Conservation (phyloP, 23 red algal species). For the Gracilaria vermiculophylla region DNA sequence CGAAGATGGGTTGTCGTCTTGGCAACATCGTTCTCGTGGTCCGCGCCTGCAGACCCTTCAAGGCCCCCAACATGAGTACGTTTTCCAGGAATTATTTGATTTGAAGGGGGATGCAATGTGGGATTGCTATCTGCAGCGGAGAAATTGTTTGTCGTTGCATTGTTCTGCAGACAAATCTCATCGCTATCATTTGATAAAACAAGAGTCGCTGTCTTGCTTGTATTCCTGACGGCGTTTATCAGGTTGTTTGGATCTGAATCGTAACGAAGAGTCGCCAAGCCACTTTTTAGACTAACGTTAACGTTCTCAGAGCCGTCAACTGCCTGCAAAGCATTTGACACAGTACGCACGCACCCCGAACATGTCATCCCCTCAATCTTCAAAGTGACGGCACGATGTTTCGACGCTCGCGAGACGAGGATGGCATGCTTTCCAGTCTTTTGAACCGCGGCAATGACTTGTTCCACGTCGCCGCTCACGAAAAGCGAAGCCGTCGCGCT, state of each 20-base stretch:
- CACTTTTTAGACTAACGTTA: conserved; percentile 37
- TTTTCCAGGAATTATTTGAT: not conserved
- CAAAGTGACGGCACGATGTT: conserved; percentile 11
- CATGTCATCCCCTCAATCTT: conserved; percentile 64
- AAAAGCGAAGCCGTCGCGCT: not conserved
- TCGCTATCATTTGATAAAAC: not conserved
- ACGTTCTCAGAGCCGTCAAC: conserved; percentile 26
- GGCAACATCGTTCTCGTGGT: not conserved
- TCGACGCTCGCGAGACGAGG: not conserved
- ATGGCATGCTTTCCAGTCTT: conserved; percentile 10
- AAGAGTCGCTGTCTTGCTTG: conserved; percentile 28
- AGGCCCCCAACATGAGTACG: not conserved
- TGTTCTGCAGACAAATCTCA: not conserved
- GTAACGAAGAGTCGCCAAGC: conserved; percentile 35
- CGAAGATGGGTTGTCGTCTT: conserved; percentile 30
- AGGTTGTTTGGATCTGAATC: not conserved
- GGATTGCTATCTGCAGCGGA: not conserved
- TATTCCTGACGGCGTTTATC: conserved; percentile 1
- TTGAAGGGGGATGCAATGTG: not conserved
- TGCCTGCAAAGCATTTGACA: not conserved
- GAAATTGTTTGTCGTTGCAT: not conserved
- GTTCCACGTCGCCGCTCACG: not conserved
- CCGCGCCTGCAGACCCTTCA: not conserved
- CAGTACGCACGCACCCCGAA: conserved; percentile 14
- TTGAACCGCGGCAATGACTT: not conserved